These are phyloP conservation scores for Apiospora aurea DNA, from an alignment of 2,329 filamentous ascomycete genomes.

Conservation along the genomic window DNA sequence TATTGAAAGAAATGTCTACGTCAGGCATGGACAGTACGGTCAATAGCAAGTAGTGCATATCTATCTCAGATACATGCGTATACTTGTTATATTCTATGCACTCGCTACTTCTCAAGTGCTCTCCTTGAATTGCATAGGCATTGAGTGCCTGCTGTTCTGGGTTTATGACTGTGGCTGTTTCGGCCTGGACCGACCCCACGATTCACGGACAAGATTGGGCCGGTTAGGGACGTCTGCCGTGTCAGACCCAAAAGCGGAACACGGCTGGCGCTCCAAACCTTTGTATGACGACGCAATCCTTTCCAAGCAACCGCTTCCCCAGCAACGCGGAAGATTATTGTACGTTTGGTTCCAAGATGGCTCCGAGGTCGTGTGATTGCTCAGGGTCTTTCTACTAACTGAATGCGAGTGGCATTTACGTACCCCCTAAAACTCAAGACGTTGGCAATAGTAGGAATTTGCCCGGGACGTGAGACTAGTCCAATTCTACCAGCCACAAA, in stretches of 20 bases:
- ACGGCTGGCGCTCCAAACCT: slow-evolving; percentile 2
- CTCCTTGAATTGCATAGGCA: too few species aligned
- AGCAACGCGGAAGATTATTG: neutral
- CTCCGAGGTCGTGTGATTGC: neutral
- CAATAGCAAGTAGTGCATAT: too few species aligned
- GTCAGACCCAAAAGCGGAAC: neutral
- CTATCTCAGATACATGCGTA: neutral
- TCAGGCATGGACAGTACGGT: neutral
- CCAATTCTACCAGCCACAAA: neutral
- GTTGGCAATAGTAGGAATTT: neutral
- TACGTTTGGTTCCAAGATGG: neutral
- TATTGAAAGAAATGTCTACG: neutral
- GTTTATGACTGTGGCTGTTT: neutral
- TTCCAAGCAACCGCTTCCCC: neutral
- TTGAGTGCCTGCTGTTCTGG: neutral
- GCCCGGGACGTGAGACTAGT: neutral
- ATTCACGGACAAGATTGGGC: neutral
- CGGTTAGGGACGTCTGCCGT: neutral
- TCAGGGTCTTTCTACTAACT: neutral
- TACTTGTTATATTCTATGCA: too few species aligned
- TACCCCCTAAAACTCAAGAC: neutral
- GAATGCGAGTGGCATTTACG: neutral
- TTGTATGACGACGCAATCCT: slow-evolving; percentile 1
- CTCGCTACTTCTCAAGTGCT: neutral
- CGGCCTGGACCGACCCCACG: slow-evolving; percentile 8